Percentiles rank a stretch among this genome's conserved stretches.
Evolutionary conservation across 2,329 filamentous ascomycete genomes (phyloP).

Genomic region (Xylariaceae sp.): DNA sequence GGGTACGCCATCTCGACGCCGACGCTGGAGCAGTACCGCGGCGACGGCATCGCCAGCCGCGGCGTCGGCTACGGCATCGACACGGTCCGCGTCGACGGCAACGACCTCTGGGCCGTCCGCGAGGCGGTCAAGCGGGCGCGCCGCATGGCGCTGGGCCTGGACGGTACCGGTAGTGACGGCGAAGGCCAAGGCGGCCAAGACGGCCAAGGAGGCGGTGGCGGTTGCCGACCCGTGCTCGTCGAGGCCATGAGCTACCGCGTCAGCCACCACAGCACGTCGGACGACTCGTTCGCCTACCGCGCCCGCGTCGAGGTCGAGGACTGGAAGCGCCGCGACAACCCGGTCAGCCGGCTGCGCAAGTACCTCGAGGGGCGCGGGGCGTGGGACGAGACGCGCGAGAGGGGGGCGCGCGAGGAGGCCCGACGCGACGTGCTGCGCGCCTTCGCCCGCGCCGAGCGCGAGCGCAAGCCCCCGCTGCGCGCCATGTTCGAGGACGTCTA

Average conservation of each 20-base stretch:
- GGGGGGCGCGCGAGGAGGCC: constrained; percentile 55
- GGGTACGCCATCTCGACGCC: constrained; percentile 88
- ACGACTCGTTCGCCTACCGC: constrained; percentile 94
- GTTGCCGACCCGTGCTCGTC: constrained; percentile 76
- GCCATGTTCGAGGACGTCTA: constrained; percentile 84
- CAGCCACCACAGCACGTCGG: constrained; percentile 91
- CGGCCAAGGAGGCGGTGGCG: too few relatives aligned
- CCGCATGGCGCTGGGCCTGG: constrained; percentile 65
- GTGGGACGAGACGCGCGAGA: constrained; percentile 83
- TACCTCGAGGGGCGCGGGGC: constrained; percentile 78
- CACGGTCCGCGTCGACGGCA: constrained; percentile 87
- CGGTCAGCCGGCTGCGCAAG: constrained; percentile 76
- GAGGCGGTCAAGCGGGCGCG: constrained; percentile 73
- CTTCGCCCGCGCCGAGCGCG: constrained; percentile 75
- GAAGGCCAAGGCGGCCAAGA: too few relatives aligned
- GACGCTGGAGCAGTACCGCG: constrained; percentile 83
- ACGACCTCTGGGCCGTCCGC: constrained; percentile 83
- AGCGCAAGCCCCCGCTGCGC: constrained; percentile 67
- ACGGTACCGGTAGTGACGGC: too few relatives aligned
- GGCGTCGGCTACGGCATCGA: constrained; percentile 91
- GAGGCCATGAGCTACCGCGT: constrained; percentile 99
- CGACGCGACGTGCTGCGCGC: constrained; percentile 73
- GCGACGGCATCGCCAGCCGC: constrained; percentile 81
- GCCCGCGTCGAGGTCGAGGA: constrained; percentile 90
- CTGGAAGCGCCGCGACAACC: constrained; percentile 88